Evolutionary conservation across 805 yeast species (phyloP), one percentile per base, ranked within the genome.

Genomic region (Hanseniaspora jakobsenii): DNA sequence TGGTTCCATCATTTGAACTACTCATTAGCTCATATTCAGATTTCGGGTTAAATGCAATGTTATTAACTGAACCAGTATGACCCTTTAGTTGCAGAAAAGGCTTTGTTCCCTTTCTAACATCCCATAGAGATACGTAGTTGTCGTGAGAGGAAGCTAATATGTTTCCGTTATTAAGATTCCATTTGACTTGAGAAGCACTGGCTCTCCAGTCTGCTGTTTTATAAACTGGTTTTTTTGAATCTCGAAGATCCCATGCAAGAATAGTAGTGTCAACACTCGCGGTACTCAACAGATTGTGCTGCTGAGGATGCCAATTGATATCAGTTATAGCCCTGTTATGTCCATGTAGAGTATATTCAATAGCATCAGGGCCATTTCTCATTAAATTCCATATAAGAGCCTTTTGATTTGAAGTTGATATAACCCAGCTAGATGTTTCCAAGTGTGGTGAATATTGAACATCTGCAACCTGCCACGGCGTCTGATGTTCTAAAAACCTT

Each of bases 381-480:
- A 82, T 77, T 49, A 91, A 62, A 61, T 91, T 89, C 98, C 98
- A 91, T 4, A 91, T 75, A 56, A 91, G 68, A 1, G 95, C 97
- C 63, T 89, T 89, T 57, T 89, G 98, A 60, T 89, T 91, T 1
- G 94, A 81, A 0, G 97, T 85, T 0, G 95, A 83, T 1, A 89
- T 80, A 34, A 91, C 84, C 94, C 96, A 87, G 5, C 80, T 69
- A 1, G 94, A 89, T 51, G 82, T 83, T 2, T 78, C 70, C 5
- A 72, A 67, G 57, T 91, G 96, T 0, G 96, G 95, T 2, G 93
- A 83, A 97, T 98, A 91, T 60, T 91, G 97, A 1, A 89, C 96
- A 59, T 89, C 96, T 0, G 98, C 95, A 3, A 91, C 98, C 60
- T 91, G 97, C 97, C 97, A 91, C 0, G 94, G 77, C 0, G 96